Percentiles rank a stretch among this genome's conserved stretches.
These are phyloP conservation scores for Excoecaria cochinchinensis DNA, from an alignment of 345 rosid genomes.

Conservation along the genomic window DNA sequence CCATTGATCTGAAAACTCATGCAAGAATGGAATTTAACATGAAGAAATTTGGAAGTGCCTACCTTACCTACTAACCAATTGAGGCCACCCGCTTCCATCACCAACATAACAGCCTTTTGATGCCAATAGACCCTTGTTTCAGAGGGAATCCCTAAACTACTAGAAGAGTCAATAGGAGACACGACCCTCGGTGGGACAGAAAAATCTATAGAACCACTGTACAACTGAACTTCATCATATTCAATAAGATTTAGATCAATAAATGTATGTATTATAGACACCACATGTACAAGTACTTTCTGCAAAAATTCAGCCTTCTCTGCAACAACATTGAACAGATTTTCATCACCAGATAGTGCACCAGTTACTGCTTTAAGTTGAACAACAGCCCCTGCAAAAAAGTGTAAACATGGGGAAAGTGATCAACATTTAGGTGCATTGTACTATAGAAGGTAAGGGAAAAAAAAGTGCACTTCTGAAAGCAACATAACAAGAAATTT, in stretches of 20 bases:
- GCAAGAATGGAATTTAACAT: background rate
- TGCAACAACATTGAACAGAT: slow-evolving; percentile 31
- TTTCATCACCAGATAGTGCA: slow-evolving; percentile 51
- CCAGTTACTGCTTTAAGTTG: slow-evolving; percentile 60
- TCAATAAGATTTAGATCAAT: slow-evolving; percentile 45
- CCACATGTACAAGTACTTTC: slow-evolving; percentile 50
- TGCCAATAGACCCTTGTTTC: slow-evolving; percentile 54
- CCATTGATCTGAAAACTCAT: slow-evolving; percentile 7
- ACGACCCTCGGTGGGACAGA: slow-evolving; percentile 23
- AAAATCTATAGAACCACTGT: slow-evolving; percentile 26
- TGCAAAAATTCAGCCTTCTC: slow-evolving; percentile 52
- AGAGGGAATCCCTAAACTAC: slow-evolving; percentile 29
- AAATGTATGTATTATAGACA: slow-evolving; percentile 50
- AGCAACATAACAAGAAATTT: background rate
- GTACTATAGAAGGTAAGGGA: background rate
- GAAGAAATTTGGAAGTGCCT: slow-evolving; percentile 44
- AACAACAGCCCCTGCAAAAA: slow-evolving; percentile 55
- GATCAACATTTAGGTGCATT: background rate
- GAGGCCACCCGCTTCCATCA: slow-evolving; percentile 87
- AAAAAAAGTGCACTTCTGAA: background rate
- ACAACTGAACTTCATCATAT: slow-evolving; percentile 36
- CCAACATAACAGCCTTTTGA: slow-evolving; percentile 61
- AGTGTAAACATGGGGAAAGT: slow-evolving; percentile 7
- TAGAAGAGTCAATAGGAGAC: slow-evolving; percentile 30
- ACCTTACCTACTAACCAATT: slow-evolving; percentile 94